Evolutionary conservation across 2,329 filamentous ascomycete species (phyloP), one percentile per base, ranked within the genome.

Genomic region (Aspergillus eucalypticola): DNA sequence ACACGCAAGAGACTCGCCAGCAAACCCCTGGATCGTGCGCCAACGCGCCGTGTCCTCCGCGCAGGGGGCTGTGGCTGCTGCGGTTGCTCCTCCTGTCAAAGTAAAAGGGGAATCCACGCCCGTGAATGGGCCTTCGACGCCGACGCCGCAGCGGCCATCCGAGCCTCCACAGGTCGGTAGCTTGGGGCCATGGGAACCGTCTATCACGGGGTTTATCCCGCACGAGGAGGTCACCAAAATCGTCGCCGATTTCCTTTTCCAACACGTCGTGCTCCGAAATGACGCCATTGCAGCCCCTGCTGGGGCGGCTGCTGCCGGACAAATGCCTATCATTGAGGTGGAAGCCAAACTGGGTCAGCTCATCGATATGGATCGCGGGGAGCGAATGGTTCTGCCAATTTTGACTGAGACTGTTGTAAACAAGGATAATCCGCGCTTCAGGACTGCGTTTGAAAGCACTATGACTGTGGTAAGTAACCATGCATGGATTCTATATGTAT

Each of bases 301-400:
- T 10, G 72, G 76, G 21, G 75, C 83, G 32, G 86, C 90, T 66
- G 84, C 90, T 19, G 76, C 80, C 15, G 84, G 84, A 54, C 83
- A 85, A 15, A 87, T 86, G 6, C 88, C 92, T 13, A 85, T 91
- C 61, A 88, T 97, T 56, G 95, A 99, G 76, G 90, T 99, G 57
- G 95, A 99, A 78, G 95, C 92, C 8, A 98, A 98, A 75, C 82
- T 98, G 51, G 95, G 95, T 17, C 89, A 87, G 25, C 82, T 98
- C 13, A 85, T 94, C 59, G 88, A 91, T 73, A 87, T 86, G 71
- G 85, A 88, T 62, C 90, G 86, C 6, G 86, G 89, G 59, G 82
- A 88, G 50, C 84, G 91, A n/a, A 79, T 93, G 25, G 79, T 84
- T 8, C 77, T 93, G 8, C 86, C 86, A 5, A 82, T 95, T 4